phyloP scores from a whole-genome alignment of 768 basidiomycete genomes.

The Kwoniella mangroviensis region DNA sequence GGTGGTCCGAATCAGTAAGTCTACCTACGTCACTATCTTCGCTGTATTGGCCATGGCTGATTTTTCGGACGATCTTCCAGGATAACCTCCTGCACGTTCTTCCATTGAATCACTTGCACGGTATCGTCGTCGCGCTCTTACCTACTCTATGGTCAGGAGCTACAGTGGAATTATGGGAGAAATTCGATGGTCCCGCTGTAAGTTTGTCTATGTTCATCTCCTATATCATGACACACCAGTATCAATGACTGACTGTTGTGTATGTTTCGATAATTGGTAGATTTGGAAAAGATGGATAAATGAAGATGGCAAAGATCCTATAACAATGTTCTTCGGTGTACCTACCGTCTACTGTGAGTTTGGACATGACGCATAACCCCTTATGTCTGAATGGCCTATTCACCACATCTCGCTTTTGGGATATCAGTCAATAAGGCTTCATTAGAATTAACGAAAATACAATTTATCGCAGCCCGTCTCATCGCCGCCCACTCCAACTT shows the following conservation, averaged over 20 bases:
- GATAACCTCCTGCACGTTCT: conserved; percentile 36
- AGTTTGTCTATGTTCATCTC: background rate
- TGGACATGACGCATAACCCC: background rate
- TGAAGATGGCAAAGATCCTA: conserved; percentile 29
- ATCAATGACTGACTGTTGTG: too few relatives aligned
- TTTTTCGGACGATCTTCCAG: background rate
- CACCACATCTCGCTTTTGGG: background rate
- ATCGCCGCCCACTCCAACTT: conserved; percentile 32
- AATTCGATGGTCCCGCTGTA: conserved; percentile 44
- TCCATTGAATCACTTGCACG: conserved; percentile 52
- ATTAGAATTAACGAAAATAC: background rate
- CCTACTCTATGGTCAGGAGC: conserved; percentile 51
- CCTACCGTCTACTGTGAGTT: conserved; percentile 50
- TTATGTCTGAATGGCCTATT: background rate
- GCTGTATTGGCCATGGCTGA: background rate
- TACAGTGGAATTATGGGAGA: conserved; percentile 48
- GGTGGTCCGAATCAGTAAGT: conserved; percentile 28
- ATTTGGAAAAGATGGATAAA: conserved; percentile 51
- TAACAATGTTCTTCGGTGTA: conserved; percentile 53
- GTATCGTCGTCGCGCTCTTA: conserved; percentile 49
- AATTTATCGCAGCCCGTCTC: conserved; percentile 29
- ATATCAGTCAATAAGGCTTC: background rate
- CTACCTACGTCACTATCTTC: background rate
- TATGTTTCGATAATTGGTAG: background rate
- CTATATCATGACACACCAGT: too few relatives aligned